These are phyloP conservation scores for Zoysia matrella DNA, from an alignment of 202 grass and related monocot species.

Conservation along the genomic window DNA sequence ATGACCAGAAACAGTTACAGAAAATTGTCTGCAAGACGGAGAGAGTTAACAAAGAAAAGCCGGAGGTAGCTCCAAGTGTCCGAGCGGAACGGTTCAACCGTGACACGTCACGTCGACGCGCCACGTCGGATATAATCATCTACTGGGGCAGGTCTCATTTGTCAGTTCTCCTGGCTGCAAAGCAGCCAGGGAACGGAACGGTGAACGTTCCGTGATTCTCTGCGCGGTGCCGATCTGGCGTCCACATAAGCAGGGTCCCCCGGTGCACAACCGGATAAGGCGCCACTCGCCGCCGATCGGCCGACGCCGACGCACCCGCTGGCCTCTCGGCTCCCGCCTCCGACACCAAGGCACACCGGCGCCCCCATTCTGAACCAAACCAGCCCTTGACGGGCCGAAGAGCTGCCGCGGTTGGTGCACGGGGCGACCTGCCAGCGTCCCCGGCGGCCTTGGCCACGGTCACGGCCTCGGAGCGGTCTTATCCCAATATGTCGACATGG, in stretches of 20 bases:
- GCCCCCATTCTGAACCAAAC: neutral
- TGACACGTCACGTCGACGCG: neutral
- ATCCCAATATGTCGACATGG: slow-evolving; percentile 39
- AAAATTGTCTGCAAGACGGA: too few relatives aligned
- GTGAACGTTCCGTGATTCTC: neutral
- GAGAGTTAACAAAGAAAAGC: neutral
- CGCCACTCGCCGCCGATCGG: neutral
- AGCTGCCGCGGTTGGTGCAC: slow-evolving; percentile 15
- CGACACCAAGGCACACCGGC: neutral
- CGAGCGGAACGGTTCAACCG: neutral
- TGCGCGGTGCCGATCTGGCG: neutral
- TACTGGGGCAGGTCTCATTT: neutral
- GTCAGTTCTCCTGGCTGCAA: neutral
- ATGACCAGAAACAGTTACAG: neutral
- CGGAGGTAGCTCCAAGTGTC: neutral
- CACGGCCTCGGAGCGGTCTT: neutral
- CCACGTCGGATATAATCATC: neutral
- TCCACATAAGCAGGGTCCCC: slow-evolving; percentile 30
- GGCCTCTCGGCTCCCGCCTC: neutral
- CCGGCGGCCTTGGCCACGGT: neutral
- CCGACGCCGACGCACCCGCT: slow-evolving; percentile 6
- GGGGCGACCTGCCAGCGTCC: slow-evolving; percentile 18
- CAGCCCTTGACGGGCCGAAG: slow-evolving; percentile 20
- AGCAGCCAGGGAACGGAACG: neutral
- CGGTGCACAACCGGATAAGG: neutral